A percentile compares a stretch with the other conserved stretches of the same genome.
Evolutionary conservation across 306 rosid genomes (phyloP).

Genomic region (Trifolium pratense): DNA sequence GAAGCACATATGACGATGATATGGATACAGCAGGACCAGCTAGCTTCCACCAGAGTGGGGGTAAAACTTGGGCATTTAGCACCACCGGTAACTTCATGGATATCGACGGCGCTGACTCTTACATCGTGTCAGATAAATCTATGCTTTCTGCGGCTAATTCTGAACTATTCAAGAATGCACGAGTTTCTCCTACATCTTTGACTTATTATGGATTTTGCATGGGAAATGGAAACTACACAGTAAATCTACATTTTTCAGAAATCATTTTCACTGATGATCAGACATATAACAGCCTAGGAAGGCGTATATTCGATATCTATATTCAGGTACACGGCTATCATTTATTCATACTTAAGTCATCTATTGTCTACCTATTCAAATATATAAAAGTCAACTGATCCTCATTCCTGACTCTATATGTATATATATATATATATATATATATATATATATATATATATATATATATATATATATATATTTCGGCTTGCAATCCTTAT

Average conservation of each 20-base stretch:
- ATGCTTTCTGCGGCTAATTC: conserved; percentile 29
- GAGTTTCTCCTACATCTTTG: conserved; percentile 40
- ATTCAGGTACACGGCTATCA: conserved; percentile 35
- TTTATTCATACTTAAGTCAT: not conserved
- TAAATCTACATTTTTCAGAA: conserved; percentile 36
- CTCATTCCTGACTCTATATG: not conserved
- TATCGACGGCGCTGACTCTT: not conserved
- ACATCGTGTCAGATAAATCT: not conserved
- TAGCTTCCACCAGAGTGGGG: conserved; percentile 3
- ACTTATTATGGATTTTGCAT: conserved; percentile 40
- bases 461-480: not conserved
- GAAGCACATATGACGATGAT: conserved; percentile 8
- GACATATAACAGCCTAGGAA: conserved; percentile 36
- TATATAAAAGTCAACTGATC: not conserved
- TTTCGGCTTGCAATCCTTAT: not conserved
- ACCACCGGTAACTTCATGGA: conserved; percentile 26
- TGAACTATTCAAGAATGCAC: conserved; percentile 57
- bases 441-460: not conserved
- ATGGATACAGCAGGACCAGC: not conserved
- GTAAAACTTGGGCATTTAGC: not conserved
- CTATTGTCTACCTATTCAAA: not conserved
- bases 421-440: too few species aligned
- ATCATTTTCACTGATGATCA: conserved; percentile 34
- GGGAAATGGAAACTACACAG: conserved; percentile 29
- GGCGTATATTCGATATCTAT: conserved; percentile 15